phyloP scores from a whole-genome alignment of 805 yeast genomes.

The Kuraishia ogatae region DNA sequence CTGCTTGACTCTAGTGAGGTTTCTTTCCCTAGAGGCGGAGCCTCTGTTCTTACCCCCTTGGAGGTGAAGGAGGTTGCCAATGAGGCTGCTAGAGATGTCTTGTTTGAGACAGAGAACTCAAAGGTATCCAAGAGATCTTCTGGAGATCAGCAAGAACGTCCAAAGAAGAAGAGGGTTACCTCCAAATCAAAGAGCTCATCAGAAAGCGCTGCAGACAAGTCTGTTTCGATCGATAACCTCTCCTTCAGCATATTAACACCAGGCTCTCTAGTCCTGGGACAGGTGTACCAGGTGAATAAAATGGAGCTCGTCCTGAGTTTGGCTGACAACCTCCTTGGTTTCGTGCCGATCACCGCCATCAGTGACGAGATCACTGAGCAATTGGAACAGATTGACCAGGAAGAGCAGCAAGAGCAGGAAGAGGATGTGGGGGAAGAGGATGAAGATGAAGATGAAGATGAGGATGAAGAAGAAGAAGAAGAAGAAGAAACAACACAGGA shows the following conservation, averaged over 20 bases:
- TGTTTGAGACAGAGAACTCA: constrained; percentile 37
- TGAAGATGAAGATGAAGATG: constrained; percentile 24
- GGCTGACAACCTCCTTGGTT: constrained; percentile 78
- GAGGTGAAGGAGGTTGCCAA: constrained; percentile 90
- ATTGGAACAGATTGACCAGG: constrained; percentile 50
- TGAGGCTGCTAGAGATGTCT: constrained; percentile 83
- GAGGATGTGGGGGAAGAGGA: constrained; percentile 25
- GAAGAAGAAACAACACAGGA: constrained; percentile 13
- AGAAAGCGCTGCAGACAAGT: constrained; percentile 9
- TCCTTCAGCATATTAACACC: constrained; percentile 53
- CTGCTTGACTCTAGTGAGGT: constrained; percentile 27
- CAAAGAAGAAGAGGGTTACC: constrained; percentile 29
- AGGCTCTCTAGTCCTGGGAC: constrained; percentile 75
- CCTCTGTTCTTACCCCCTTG: constrained; percentile 73
- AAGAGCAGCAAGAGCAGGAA: constrained; percentile 28
- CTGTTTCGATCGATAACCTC: constrained; percentile 51
- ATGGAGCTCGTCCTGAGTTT: constrained; percentile 62
- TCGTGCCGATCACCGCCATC: constrained; percentile 63
- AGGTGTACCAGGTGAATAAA: constrained; percentile 50
- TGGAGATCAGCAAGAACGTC: constrained; percentile 14
- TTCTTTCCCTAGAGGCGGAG: constrained; percentile 95
- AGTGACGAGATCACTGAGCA: constrained; percentile 51
- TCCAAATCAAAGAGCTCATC: constrained; percentile 11
- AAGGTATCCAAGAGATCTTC: constrained; percentile 1
- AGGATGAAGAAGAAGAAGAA: constrained; percentile 21